Evolutionary conservation across 2,329 filamentous ascomycete genomes (phyloP).

Genomic region (Colletotrichum filicis): DNA sequence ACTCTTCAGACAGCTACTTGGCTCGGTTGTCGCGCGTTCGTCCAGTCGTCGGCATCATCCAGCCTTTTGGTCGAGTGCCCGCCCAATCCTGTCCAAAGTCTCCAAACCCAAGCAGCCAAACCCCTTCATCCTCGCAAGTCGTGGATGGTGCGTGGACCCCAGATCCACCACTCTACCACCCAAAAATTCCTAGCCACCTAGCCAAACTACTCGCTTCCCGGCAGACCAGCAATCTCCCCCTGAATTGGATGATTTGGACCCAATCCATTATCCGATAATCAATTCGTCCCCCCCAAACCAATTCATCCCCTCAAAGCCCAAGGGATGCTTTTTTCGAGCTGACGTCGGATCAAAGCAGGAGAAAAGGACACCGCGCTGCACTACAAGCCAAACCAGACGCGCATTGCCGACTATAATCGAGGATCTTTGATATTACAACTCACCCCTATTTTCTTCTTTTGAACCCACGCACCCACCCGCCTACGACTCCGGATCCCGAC

Average conservation of each 20-base stretch:
- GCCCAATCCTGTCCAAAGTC: constrained; percentile 8
- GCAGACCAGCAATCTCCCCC: constrained; percentile 35
- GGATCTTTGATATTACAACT: constrained; percentile 18
- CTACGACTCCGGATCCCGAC: constrained; percentile 17
- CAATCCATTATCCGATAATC: constrained; percentile 25
- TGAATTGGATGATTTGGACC: constrained; percentile 34
- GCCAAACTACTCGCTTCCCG: constrained; percentile 25
- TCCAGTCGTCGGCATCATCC: constrained; percentile 23
- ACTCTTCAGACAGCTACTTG: constrained; percentile 16
- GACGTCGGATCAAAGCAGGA: background rate
- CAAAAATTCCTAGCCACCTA: constrained; percentile 31
- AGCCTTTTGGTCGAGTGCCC: constrained; percentile 9
- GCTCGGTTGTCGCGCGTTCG: constrained; percentile 7
- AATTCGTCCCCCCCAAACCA: constrained; percentile 5
- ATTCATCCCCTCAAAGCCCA: background rate
- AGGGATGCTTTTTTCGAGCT: background rate
- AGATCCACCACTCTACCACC: constrained; percentile 31
- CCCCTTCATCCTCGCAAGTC: constrained; percentile 24
- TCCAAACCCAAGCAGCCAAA: constrained; percentile 25
- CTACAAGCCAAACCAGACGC: constrained; percentile 15
- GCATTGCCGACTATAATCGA: constrained; percentile 25
- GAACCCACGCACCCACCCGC: constrained; percentile 10
- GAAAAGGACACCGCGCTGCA: background rate
- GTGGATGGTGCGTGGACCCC: constrained; percentile 24
- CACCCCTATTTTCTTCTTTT: constrained; percentile 12